phyloP scores from a whole-genome alignment of 1,284 basidiomycete species.

The Termitomyces sp. region DNA sequence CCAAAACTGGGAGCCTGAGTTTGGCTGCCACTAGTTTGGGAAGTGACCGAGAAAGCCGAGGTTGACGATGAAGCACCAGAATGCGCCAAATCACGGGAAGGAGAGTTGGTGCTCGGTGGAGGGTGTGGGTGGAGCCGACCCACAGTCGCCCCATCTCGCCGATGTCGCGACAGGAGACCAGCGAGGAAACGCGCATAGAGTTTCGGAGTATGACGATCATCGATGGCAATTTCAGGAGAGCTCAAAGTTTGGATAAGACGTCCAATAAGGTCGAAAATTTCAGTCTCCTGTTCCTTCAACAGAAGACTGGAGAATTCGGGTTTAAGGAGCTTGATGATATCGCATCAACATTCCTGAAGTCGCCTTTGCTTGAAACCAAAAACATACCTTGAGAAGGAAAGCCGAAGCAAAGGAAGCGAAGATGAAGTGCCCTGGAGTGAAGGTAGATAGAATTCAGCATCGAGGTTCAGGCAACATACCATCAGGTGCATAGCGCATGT shows the following conservation, averaged over 20 bases:
- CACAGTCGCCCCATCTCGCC: slow-evolving; percentile 54
- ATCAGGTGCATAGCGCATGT: slow-evolving; percentile 80
- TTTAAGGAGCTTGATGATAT: slow-evolving; percentile 53
- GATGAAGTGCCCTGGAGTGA: slow-evolving; percentile 66
- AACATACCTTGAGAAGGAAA: slow-evolving; percentile 71
- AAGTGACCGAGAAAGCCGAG: slow-evolving; percentile 17
- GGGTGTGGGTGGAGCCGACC: slow-evolving; percentile 44
- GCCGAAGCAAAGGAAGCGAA: slow-evolving; percentile 83
- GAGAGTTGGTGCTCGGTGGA: slow-evolving; percentile 30
- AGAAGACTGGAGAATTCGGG: slow-evolving; percentile 66
- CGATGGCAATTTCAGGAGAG: slow-evolving; percentile 72
- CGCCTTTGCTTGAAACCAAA: not conserved
- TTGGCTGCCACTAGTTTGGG: slow-evolving; percentile 15
- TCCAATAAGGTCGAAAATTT: slow-evolving; percentile 68
- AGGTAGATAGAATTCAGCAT: not conserved
- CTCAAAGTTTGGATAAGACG: slow-evolving; percentile 67
- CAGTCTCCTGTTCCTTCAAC: slow-evolving; percentile 54
- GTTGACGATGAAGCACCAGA: slow-evolving; percentile 7
- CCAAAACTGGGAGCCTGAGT: slow-evolving; percentile 13
- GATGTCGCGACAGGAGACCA: slow-evolving; percentile 60
- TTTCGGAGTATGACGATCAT: slow-evolving; percentile 76
- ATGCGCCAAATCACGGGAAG: slow-evolving; percentile 9
- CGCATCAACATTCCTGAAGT: not conserved
- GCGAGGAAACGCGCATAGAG: slow-evolving; percentile 77
- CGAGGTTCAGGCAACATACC: slow-evolving; percentile 35